phyloP scores from a whole-genome alignment of 164 flowering plant genomes.

The Taxillus chinensis region DNA sequence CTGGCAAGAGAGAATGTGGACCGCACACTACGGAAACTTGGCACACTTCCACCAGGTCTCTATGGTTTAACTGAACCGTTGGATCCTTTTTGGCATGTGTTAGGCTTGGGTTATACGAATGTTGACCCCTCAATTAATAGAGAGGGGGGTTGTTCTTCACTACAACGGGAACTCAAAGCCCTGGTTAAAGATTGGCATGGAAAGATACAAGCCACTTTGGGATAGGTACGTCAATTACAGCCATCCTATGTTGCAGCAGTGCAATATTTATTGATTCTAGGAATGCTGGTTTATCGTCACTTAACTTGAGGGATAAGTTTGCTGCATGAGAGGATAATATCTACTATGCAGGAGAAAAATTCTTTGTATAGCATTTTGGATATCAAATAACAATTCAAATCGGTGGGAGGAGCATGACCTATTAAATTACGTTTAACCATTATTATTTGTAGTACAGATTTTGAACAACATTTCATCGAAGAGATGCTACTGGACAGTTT shows the following conservation, averaged over 20 bases:
- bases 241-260: constrained; percentile 56
- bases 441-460: too few relatives aligned
- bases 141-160: constrained; percentile 72
- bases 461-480: too few relatives aligned
- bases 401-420: too few relatives aligned
- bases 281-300: not conserved
- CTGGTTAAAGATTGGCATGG: constrained; percentile 82
- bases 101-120: constrained; percentile 72
- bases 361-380: too few relatives aligned
- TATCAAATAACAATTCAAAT: too few relatives aligned
- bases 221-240: constrained; percentile 62
- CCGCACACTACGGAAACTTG: constrained; percentile 77
- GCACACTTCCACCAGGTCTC: constrained; percentile 78
- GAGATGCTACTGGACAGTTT: too few relatives aligned
- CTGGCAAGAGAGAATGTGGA: constrained; percentile 82
- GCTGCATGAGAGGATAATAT: too few relatives aligned
- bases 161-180: constrained; percentile 83
- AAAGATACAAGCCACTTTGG: constrained; percentile 73
- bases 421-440: too few relatives aligned
- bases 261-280: constrained; percentile 49
- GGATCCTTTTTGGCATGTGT: constrained; percentile 65
- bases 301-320: not conserved
- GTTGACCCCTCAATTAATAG: constrained; percentile 50
- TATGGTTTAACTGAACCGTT: constrained; percentile 69
- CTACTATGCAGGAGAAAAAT: too few relatives aligned